Base-by-base conservation (phyloP, 768 basidiomycete species). In the Lactarius trivialis region DNA sequence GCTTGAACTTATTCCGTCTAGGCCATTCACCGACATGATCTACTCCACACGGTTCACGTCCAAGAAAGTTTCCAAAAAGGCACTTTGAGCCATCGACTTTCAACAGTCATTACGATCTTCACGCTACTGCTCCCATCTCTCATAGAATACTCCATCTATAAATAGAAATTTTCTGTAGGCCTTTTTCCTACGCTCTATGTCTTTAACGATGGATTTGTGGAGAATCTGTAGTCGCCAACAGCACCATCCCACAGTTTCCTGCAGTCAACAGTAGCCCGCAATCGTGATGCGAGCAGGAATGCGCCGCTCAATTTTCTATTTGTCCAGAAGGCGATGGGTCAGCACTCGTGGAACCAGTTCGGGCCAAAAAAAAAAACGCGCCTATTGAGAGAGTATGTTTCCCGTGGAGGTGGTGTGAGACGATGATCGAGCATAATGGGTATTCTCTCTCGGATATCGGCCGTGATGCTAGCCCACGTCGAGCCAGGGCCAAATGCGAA, bases 381-480 rank as follows among this genome's bases (percentile, higher is more conserved):
- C 88, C 93, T 77, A 72, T 99, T 98, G 58, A 98, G 75, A 72
- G 91, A 93, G 73, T 98, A 98, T 1, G 96, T 98, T 76, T 98
- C 95, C 60, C 83, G 77, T 0, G 96, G 96, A 2, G 96, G 96
- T 0, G 96, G 96, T 0, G 93, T 94, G 32, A 97, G 78, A 53
- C 95, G 79, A 69, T 97, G 80, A 68, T 81, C 78, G 60, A 99
- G 79, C 93, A 99, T 98, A 57, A 89, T 77, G 0, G 96, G 95
- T 51, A 99, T 98, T 34, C 82, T 80, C 4, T 78, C 81, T 28
- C 93, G 81, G 56, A 98, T 94, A 61, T 83, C 77, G 4, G 81
- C 77, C 0, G 95, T 94, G 65, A 92, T 88, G 28, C 79, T 78
- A 48, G 82, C 76, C 88, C 89, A 91, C 24, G 59, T 68, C 7